phyloP scores from a whole-genome alignment of 2,329 filamentous ascomycete species.

The Alternaria brassicae region DNA sequence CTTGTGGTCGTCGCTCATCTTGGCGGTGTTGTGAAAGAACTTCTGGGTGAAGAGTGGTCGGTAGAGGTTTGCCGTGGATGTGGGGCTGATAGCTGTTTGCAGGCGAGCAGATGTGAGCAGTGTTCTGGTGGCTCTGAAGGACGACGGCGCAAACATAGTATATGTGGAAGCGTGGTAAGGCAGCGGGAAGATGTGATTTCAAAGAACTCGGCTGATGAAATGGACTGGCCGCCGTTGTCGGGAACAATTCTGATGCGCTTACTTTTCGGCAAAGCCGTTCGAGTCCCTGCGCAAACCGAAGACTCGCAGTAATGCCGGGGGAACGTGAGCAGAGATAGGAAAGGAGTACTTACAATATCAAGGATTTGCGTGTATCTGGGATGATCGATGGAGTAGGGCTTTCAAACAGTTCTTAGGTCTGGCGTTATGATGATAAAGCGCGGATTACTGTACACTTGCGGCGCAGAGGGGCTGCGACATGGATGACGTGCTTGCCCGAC shows the following conservation, averaged over 20 bases:
- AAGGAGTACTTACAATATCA: constrained; percentile 35
- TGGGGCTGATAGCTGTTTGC: constrained; percentile 43
- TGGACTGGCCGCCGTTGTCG: constrained; percentile 39
- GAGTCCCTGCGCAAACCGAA: constrained; percentile 35
- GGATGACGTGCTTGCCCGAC: constrained; percentile 34
- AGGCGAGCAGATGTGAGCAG: constrained; percentile 53
- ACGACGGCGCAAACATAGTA: constrained; percentile 51
- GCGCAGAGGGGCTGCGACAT: constrained; percentile 24
- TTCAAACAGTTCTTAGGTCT: constrained; percentile 10
- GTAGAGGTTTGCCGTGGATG: constrained; percentile 41
- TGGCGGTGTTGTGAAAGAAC: constrained; percentile 53
- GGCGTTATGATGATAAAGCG: constrained; percentile 36
- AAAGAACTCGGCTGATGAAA: constrained; percentile 46
- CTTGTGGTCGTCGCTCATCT: constrained; percentile 51
- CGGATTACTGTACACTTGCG: constrained; percentile 24
- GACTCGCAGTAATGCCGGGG: constrained; percentile 11
- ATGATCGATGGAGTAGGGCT: constrained; percentile 17
- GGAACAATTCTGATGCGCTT: constrained; percentile 40
- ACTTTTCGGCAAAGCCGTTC: constrained; percentile 41
- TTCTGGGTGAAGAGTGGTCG: constrained; percentile 43
- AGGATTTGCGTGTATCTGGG: constrained; percentile 23
- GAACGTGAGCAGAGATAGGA: constrained; percentile 3
- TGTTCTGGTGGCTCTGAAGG: constrained; percentile 49
- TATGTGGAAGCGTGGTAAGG: constrained; percentile 38
- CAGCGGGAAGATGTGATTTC: constrained; percentile 39